Base-by-base conservation (phyloP, 768 basidiomycete genomes). In the Terana coerulea region DNA sequence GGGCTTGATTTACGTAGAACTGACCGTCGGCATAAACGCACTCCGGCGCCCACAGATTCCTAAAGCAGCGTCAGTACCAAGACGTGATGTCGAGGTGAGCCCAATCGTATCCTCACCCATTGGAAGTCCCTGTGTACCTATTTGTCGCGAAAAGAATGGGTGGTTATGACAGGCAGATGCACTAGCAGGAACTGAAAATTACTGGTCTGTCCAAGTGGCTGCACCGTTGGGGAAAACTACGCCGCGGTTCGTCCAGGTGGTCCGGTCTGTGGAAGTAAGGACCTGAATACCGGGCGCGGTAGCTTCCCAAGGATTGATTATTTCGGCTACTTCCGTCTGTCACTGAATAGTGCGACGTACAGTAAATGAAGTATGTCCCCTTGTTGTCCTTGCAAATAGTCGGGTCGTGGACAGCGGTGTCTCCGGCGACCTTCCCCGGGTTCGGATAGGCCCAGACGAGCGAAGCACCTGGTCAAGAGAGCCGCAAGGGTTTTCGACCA, bases 151-250 rank as follows among this genome's bases (percentile, higher is more conserved):
- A n/a, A n/a, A n/a, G n/a, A n/a, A n/a, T n/a, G n/a, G n/a, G n/a
- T n/a, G n/a, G n/a, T n/a, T n/a, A n/a, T n/a, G n/a, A n/a, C n/a
- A n/a, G n/a, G n/a, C n/a, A n/a, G n/a, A n/a, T n/a, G n/a, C n/a
- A n/a, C n/a, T n/a, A n/a, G n/a, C n/a, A n/a, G n/a, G n/a, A n/a
- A n/a, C n/a, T n/a, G n/a, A n/a, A n/a, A n/a, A n/a, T n/a, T n/a
- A n/a, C 39, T 61, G 24, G 57, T 78, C 71, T 6, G 78, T 78
- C 77, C 77, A 78, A 17, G 17, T 44, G 33, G 70, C 59, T 10
- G 76, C 76, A 35, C 77, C 78, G 52, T 71, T 70, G n/a, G 78
- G 77, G 67, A 69, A 80, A 12, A 80, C 76, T 14, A 58, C 63
- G 12, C 78, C 79, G n/a, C 65, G 61, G 24, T 69, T 58, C 6